A percentile compares a stretch with the other conserved stretches of the same genome.
Conservation (phyloP, 164 flowering plant genomes). For the Dillenia turbinata region DNA sequence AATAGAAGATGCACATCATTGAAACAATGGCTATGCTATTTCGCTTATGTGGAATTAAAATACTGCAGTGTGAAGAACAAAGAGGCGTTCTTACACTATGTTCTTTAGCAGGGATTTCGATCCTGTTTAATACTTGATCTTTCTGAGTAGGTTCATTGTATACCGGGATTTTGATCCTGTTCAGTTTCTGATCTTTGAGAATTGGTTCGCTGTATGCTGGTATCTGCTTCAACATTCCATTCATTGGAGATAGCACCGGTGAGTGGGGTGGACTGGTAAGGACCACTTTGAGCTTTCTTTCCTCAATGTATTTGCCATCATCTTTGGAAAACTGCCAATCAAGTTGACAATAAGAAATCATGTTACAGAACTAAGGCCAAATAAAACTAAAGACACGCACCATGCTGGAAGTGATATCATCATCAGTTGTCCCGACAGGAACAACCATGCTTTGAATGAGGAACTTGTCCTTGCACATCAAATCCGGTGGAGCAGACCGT, state of each 20-base stretch:
- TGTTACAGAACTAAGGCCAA: neutral
- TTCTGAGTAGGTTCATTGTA: too few species aligned
- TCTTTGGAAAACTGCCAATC: slow-evolving; percentile 66
- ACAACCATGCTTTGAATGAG: slow-evolving; percentile 76
- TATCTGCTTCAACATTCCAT: slow-evolving; percentile 35
- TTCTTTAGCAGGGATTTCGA: slow-evolving; percentile 18
- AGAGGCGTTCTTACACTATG: slow-evolving; percentile 18
- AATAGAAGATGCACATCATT: too few species aligned
- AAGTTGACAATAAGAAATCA: slow-evolving; percentile 16
- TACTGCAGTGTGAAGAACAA: too few species aligned
- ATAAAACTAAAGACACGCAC: slow-evolving; percentile 27
- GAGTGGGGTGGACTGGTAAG: slow-evolving; percentile 54
- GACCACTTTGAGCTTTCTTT: slow-evolving; percentile 68
- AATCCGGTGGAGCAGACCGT: slow-evolving; percentile 46
- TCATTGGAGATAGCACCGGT: slow-evolving; percentile 46
- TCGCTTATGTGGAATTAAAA: too few species aligned
- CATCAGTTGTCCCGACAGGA: slow-evolving; percentile 52
- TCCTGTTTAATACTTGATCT: slow-evolving; percentile 15
- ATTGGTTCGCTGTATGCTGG: slow-evolving; percentile 15
- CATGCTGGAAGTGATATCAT: slow-evolving; percentile 50
- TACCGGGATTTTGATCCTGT: slow-evolving; percentile 14
- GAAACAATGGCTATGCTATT: too few species aligned
- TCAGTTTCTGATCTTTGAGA: slow-evolving; percentile 15
- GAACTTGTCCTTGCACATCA: slow-evolving; percentile 88
- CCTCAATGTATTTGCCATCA: slow-evolving; percentile 55